These are phyloP conservation scores for Raffaelea arxii DNA, from an alignment of 2,329 filamentous ascomycete species.

Conservation along the genomic window DNA sequence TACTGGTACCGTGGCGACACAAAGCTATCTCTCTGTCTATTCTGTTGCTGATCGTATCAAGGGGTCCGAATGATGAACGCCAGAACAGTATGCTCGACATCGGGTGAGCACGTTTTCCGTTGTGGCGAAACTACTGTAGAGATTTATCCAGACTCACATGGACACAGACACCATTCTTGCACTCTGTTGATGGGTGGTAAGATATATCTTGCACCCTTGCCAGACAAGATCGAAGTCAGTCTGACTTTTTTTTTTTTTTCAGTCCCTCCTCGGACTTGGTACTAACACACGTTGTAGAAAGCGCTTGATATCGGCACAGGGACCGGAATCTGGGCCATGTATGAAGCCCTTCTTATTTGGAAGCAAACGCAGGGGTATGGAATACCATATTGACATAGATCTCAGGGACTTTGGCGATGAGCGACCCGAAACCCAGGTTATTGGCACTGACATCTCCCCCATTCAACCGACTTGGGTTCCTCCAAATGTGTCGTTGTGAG, in stretches of 20 bases:
- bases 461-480: slow-evolving; percentile 49
- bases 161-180: slow-evolving; percentile 15
- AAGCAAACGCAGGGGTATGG: no score
- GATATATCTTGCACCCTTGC: slow-evolving; percentile 17
- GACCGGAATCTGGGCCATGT: slow-evolving; percentile 8
- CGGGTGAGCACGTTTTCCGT: slow-evolving; percentile 13
- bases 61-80: slow-evolving; percentile 20
- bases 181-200: slow-evolving; percentile 16
- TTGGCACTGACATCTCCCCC: slow-evolving; percentile 46
- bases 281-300: neutral
- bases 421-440: slow-evolving; percentile 33
- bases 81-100: slow-evolving; percentile 23
- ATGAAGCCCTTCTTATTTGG: no score
- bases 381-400: no score
- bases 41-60: no score
- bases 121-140: no score
- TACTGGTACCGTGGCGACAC: no score
- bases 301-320: neutral
- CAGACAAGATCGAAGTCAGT: slow-evolving; percentile 8
- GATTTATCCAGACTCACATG: neutral
- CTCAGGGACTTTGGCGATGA: slow-evolving; percentile 37
- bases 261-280: no score
- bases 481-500: slow-evolving; percentile 37
- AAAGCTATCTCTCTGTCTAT: no score
- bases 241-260: no score